Evolutionary conservation across 2,329 filamentous ascomycete species (phyloP).

Genomic region (Xylaria sp.): DNA sequence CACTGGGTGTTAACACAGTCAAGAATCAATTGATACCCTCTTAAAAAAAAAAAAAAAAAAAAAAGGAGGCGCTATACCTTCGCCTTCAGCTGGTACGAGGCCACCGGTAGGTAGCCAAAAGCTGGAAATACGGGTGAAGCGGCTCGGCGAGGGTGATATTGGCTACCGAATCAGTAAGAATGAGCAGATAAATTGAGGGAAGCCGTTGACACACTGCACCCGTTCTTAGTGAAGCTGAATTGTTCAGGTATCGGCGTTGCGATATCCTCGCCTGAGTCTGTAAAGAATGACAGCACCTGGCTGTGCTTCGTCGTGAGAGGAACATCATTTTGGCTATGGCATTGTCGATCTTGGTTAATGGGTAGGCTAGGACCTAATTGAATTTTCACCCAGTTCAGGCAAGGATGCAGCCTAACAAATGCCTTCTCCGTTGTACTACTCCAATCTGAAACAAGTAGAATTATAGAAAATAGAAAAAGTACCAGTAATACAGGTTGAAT

Average conservation of each 20-base stretch:
- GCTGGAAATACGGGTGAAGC: conserved; percentile 67
- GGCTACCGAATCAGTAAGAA: conserved; percentile 32
- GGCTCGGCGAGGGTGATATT: conserved; percentile 28
- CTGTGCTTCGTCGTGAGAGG: conserved; percentile 33
- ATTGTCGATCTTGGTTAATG: conserved; percentile 10
- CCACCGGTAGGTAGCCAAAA: conserved; percentile 84
- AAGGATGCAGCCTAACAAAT: not conserved
- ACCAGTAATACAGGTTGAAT: too few species aligned
- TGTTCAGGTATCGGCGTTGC: conserved; percentile 28
- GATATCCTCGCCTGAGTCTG: conserved; percentile 24
- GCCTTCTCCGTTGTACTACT: not conserved
- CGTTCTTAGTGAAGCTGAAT: conserved; percentile 15
- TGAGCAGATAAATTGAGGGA: not conserved
- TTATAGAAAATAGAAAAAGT: too few species aligned
- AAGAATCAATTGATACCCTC: not conserved
- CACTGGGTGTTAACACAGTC: conserved; percentile 34
- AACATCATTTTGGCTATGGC: conserved; percentile 38
- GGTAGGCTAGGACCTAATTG: too few species aligned
- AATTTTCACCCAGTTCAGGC: not conserved
- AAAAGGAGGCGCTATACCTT: conserved; percentile 55
- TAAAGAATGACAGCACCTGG: conserved; percentile 32
- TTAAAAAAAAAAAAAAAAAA: not conserved
- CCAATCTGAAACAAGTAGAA: not conserved
- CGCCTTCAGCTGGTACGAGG: conserved; percentile 66
- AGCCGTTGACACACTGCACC: conserved; percentile 31